Evolutionary conservation across 768 basidiomycete species (phyloP).

Genomic region (Cystobasidium ongulense): DNA sequence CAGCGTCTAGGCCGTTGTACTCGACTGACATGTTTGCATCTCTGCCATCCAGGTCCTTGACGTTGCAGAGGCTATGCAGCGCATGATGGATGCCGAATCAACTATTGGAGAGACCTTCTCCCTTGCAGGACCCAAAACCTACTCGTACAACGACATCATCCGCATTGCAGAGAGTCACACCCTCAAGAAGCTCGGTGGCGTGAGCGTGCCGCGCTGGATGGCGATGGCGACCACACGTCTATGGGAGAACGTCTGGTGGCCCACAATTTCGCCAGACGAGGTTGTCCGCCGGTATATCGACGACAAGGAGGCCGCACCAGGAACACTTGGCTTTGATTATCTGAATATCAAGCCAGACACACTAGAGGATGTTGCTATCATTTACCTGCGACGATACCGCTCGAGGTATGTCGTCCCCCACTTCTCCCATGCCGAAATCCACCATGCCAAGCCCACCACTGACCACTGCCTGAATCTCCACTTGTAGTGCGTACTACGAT

Average conservation of each 20-base stretch:
- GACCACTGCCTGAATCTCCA: neutral
- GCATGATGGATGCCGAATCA: slow-evolving; percentile 57
- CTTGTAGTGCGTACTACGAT: slow-evolving; percentile 43
- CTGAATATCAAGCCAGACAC: slow-evolving; percentile 72
- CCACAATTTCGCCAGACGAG: slow-evolving; percentile 80
- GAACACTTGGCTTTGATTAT: slow-evolving; percentile 50
- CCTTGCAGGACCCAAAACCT: slow-evolving; percentile 79
- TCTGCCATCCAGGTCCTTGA: slow-evolving; percentile 62
- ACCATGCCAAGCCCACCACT: neutral
- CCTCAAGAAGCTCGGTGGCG: slow-evolving; percentile 60
- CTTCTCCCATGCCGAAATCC: slow-evolving; percentile 10
- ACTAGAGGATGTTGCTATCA: slow-evolving; percentile 66
- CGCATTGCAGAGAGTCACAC: slow-evolving; percentile 66
- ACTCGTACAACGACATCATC: slow-evolving; percentile 59
- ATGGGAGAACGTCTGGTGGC: slow-evolving; percentile 75
- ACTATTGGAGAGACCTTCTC: slow-evolving; percentile 55
- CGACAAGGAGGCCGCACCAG: slow-evolving; percentile 56
- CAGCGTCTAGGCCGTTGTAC: neutral
- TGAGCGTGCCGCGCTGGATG: slow-evolving; percentile 68
- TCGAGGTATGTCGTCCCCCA: slow-evolving; percentile 77
- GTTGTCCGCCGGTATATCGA: slow-evolving; percentile 77
- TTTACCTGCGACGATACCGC: slow-evolving; percentile 80
- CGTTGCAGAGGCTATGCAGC: slow-evolving; percentile 82
- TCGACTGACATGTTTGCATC: neutral
- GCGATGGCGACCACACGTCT: slow-evolving; percentile 59